Percentiles rank a stretch among this genome's conserved stretches.
Evolutionary conservation across 306 rosid genomes (phyloP).

Genomic region (Vicia faba): DNA sequence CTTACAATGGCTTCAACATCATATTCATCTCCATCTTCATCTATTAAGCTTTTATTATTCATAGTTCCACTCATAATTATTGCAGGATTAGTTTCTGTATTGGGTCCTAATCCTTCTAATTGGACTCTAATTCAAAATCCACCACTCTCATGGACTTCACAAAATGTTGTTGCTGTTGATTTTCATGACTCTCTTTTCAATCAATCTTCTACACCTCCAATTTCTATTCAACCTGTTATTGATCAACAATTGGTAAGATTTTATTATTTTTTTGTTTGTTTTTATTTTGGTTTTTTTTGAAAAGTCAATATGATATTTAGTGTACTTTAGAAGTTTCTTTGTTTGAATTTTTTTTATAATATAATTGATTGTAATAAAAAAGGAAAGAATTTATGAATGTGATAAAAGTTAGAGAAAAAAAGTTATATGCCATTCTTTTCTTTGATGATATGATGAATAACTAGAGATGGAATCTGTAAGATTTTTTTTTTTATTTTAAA

Average conservation of each 20-base stretch:
- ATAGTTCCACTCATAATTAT: slow-evolving; percentile 55
- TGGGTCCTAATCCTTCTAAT: slow-evolving; percentile 53
- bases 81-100: slow-evolving; percentile 56
- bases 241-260: slow-evolving; percentile 46
- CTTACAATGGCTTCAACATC: not conserved
- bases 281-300: not conserved
- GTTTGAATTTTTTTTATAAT: slow-evolving; percentile 4
- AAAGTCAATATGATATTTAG: not conserved
- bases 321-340: slow-evolving; percentile 7
- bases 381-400: slow-evolving; percentile 25
- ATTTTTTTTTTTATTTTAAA: not conserved
- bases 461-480: slow-evolving; percentile 1
- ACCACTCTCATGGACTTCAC: slow-evolving; percentile 35
- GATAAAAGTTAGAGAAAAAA: slow-evolving; percentile 1
- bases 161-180: slow-evolving; percentile 31
- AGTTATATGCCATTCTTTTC: not conserved
- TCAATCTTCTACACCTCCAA: slow-evolving; percentile 60
- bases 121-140: slow-evolving; percentile 37
- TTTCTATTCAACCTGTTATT: slow-evolving; percentile 40
- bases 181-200: slow-evolving; percentile 45
- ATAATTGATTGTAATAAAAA: not conserved
- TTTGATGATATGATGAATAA: not conserved
- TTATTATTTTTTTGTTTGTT: not conserved
- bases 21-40: slow-evolving; percentile 26
- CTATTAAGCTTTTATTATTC: slow-evolving; percentile 48